Evolutionary conservation across 1,139 yeast species (phyloP).

Genomic region (Pichia sp.): DNA sequence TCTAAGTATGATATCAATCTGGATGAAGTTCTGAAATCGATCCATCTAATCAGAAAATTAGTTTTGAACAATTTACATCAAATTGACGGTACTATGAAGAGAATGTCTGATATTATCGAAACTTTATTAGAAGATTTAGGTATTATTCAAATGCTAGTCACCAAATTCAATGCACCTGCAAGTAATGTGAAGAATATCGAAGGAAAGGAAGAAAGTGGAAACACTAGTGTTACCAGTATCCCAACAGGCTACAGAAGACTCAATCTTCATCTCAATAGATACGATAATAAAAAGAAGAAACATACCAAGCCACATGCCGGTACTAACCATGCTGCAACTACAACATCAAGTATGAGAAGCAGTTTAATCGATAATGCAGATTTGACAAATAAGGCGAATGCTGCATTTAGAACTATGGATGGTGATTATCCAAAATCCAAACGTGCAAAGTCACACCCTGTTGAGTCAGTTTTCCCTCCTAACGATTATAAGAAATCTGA

Average conservation of each 20-base stretch:
- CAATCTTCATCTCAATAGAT: conserved; percentile 17
- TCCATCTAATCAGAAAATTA: conserved; percentile 36
- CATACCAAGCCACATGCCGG: background rate
- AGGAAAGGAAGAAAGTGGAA: conserved; percentile 28
- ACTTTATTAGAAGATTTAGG: conserved; percentile 39
- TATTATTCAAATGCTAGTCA: conserved; percentile 35
- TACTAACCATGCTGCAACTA: background rate
- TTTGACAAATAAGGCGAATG: background rate
- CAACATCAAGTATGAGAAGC: background rate
- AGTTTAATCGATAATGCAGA: background rate
- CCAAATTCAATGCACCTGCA: conserved; percentile 29
- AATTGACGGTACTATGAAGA: conserved; percentile 39
- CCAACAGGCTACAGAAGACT: conserved; percentile 29
- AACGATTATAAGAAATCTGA: no score
- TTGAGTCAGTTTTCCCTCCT: background rate
- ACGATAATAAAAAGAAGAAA: conserved; percentile 4
- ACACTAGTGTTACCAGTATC: conserved; percentile 31
- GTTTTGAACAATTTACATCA: conserved; percentile 32
- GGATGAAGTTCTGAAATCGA: conserved; percentile 33
- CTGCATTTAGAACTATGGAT: background rate
- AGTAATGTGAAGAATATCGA: conserved; percentile 31
- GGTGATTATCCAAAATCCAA: background rate
- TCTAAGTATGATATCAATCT: conserved; percentile 31
- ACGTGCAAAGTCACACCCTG: conserved; percentile 7
- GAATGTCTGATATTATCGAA: conserved; percentile 39